Evolutionary conservation across 352 stramenopile species (phyloP).

Genomic region (Phytophthora sp.): DNA sequence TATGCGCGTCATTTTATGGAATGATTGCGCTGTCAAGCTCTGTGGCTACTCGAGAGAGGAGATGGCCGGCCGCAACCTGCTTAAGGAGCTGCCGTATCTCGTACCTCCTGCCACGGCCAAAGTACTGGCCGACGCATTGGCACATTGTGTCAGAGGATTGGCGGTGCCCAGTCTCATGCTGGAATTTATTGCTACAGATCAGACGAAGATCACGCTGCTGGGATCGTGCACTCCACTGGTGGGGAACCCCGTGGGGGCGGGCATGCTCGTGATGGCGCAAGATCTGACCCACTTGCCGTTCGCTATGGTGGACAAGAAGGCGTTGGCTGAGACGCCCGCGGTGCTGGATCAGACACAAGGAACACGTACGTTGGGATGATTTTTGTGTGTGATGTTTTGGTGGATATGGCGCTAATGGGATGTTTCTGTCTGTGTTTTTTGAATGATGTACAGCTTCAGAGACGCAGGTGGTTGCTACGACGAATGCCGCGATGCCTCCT

Average conservation of each 20-base stretch:
- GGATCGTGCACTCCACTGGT: slow-evolving; percentile 76
- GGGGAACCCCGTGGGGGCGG: slow-evolving; percentile 73
- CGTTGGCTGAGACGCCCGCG: slow-evolving; percentile 59
- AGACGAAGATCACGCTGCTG: slow-evolving; percentile 67
- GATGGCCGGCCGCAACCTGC: slow-evolving; percentile 75
- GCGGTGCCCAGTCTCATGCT: slow-evolving; percentile 60
- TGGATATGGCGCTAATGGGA: no score
- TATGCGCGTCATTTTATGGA: slow-evolving; percentile 89
- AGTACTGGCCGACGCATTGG: slow-evolving; percentile 63
- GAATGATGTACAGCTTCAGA: slow-evolving; percentile 31
- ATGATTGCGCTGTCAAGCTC: slow-evolving; percentile 77
- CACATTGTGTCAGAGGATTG: slow-evolving; percentile 62
- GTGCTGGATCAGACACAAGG: slow-evolving; percentile 54
- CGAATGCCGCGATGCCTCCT: slow-evolving; percentile 9
- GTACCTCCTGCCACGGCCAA: slow-evolving; percentile 62
- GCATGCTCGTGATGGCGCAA: slow-evolving; percentile 85
- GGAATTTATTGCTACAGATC: slow-evolving; percentile 64
- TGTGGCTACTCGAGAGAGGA: slow-evolving; percentile 82
- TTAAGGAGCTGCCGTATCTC: slow-evolving; percentile 75
- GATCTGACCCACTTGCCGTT: slow-evolving; percentile 63
- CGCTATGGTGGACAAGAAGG: slow-evolving; percentile 46
- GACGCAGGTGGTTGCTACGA: slow-evolving; percentile 8
- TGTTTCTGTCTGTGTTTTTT: slow-evolving; percentile 14
- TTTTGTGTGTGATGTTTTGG: neutral
- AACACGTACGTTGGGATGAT: slow-evolving; percentile 44